These are phyloP conservation scores for Clonostachys rhizophaga DNA, from an alignment of 2,329 filamentous ascomycete genomes.

Conservation along the genomic window DNA sequence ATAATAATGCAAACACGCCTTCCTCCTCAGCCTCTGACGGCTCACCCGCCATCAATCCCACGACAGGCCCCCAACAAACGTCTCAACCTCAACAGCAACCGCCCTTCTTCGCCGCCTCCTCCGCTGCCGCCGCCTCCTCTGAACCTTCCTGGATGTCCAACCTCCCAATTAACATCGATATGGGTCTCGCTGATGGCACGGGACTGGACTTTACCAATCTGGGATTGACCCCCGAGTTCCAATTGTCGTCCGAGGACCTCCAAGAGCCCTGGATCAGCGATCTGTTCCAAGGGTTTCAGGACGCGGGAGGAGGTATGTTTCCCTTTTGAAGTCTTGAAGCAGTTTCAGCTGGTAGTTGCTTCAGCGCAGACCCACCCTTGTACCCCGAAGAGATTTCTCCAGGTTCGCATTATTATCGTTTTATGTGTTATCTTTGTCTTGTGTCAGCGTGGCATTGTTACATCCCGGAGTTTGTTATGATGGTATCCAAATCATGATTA, in stretches of 20 bases:
- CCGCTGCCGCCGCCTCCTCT: not conserved
- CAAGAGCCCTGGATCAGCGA: constrained; percentile 33
- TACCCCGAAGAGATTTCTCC: too few relatives aligned
- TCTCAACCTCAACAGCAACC: not conserved
- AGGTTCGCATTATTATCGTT: too few relatives aligned
- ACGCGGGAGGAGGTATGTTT: constrained; percentile 17
- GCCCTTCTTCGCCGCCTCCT: not conserved
- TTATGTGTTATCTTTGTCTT: too few relatives aligned
- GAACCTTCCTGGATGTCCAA: not conserved
- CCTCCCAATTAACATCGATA: not conserved
- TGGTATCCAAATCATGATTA: too few relatives aligned
- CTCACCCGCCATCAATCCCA: constrained; percentile 6
- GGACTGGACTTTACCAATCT: constrained; percentile 21
- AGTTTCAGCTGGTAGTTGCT: too few relatives aligned
- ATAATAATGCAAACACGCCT: too few relatives aligned
- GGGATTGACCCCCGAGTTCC: constrained; percentile 14
- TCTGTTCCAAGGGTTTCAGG: constrained; percentile 25
- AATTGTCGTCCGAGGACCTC: constrained; percentile 16
- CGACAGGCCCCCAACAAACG: not conserved
- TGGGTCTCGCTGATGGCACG: constrained; percentile 12
- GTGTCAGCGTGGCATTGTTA: too few relatives aligned
- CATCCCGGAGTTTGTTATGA: too few relatives aligned
- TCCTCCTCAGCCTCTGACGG: too few relatives aligned
- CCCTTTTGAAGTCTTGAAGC: constrained; percentile 15
- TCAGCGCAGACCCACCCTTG: too few relatives aligned